Base-by-base conservation (phyloP, 495 filamentous ascomycete genomes). In the Thermothielavioides terrestris region DNA sequence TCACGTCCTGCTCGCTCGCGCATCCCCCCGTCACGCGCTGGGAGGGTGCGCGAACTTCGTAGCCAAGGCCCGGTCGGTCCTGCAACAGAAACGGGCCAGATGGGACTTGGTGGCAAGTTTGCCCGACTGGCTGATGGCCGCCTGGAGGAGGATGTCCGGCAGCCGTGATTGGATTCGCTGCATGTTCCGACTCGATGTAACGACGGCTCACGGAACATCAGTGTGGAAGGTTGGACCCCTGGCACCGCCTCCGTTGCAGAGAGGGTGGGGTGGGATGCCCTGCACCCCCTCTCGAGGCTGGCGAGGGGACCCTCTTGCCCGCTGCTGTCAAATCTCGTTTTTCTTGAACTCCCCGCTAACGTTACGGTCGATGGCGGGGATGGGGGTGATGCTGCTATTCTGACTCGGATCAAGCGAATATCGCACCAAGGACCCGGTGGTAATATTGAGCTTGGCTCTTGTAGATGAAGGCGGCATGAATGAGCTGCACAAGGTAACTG, bases 171-270 rank as follows among this genome's bases (percentile, higher is more conserved):
- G 58, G 58, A 35, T 42, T 53, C 50, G 31, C 17, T 12, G 44
- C 18, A 40, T 22, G 27, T 50, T 53, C 22, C n/a, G 44, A 26
- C 53, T 34, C 58, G 58, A 61, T 61, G 58, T 58, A 42, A 58
- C 58, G 49, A 43, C 58, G 55, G 58, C 52, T 45, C 58, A 48
- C 52, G 55, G 58, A 56, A 50, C 37, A 46, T 57, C 54, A 36
- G 42, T 23, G 46, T 50, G 48, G 43, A 50, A 42, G 46, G 52
- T 22, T 47, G 46, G 39, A 51, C 58, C 57, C 57, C 54, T 60
- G 54, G 27, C 43, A 12, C 27, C 40, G 3, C 15, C 45, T 38
- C 52, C 27, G n/a, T n/a, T n/a, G n/a, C n/a, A n/a, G n/a, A n/a
- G n/a, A n/a, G n/a, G n/a, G n/a, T n/a, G n/a, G n/a, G n/a, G n/a